phyloP scores from a whole-genome alignment of 75 land plant species.

The Gnetum montanum region DNA sequence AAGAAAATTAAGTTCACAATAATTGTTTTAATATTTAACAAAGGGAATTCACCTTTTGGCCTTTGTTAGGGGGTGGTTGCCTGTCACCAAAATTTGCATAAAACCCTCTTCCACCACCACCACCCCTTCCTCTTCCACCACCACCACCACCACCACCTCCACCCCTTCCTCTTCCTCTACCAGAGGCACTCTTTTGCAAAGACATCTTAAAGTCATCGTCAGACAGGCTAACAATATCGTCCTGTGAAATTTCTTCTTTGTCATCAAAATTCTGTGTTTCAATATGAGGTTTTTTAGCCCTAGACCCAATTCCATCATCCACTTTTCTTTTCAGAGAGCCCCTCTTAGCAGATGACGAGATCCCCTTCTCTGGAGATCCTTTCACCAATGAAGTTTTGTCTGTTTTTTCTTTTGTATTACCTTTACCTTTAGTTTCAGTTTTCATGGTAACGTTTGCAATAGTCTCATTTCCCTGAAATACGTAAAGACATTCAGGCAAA shows the following conservation, averaged over 20 bases:
- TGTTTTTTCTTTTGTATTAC: too few species aligned
- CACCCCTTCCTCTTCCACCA: conserved; percentile 55
- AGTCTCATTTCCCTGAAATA: background rate
- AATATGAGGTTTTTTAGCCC: conserved; percentile 16
- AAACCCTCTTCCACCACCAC: conserved; percentile 80
- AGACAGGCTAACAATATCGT: too few species aligned
- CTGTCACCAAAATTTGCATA: conserved; percentile 58
- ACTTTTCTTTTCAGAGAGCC: conserved; percentile 32
- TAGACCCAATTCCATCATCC: conserved; percentile 4
- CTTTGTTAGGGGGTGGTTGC: conserved; percentile 90
- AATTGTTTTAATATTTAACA: background rate
- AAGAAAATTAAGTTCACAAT: background rate
- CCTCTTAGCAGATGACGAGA: too few species aligned
- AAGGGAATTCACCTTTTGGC: conserved; percentile 66
- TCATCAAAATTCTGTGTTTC: conserved; percentile 15
- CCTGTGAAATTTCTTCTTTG: conserved; percentile 26
- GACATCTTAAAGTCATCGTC: background rate
- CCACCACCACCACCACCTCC: conserved; percentile 68
- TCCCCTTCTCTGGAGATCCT: background rate
- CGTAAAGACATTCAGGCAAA: too few species aligned
- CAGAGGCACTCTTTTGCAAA: too few species aligned
- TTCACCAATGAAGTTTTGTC: too few species aligned
- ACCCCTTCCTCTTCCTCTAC: conserved; percentile 19
- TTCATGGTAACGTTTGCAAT: too few species aligned
- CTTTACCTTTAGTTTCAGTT: too few species aligned